A percentile compares a stretch with the other conserved stretches of the same genome.
These are phyloP conservation scores for Trichoderma sp. DNA, from an alignment of 2,329 filamentous ascomycete genomes.

Conservation along the genomic window DNA sequence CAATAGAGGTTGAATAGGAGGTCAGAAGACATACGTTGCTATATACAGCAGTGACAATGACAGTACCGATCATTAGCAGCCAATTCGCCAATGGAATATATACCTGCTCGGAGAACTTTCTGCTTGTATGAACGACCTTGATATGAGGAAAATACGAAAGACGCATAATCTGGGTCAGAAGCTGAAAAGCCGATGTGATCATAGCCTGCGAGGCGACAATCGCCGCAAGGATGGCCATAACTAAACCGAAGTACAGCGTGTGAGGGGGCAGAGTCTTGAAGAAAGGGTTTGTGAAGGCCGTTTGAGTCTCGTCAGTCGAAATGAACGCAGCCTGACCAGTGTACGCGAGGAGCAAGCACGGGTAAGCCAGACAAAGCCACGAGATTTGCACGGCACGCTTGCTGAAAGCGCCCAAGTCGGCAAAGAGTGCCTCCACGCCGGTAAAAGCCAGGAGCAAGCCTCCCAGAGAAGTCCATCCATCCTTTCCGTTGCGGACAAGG, in stretches of 20 bases:
- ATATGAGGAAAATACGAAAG: conserved; percentile 72
- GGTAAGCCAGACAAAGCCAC: conserved; percentile 68
- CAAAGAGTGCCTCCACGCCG: conserved; percentile 75
- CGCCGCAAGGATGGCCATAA: conserved; percentile 67
- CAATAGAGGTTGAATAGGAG: neutral
- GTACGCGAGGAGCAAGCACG: conserved; percentile 65
- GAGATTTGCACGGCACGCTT: conserved; percentile 68
- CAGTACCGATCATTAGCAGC: conserved; percentile 71
- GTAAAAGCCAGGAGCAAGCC: conserved; percentile 74
- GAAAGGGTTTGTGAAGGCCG: conserved; percentile 61
- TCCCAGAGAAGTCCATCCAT: conserved; percentile 65
- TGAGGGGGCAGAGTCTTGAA: conserved; percentile 68
- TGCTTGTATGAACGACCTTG: conserved; percentile 68
- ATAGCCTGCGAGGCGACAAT: conserved; percentile 77
- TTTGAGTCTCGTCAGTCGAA: conserved; percentile 49
- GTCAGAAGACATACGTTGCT: conserved; percentile 53
- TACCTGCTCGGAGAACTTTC: conserved; percentile 68
- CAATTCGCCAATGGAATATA: conserved; percentile 77
- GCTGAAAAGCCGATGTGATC: conserved; percentile 72
- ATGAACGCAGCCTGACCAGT: conserved; percentile 75
- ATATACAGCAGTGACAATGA: conserved; percentile 73
- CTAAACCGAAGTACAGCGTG: conserved; percentile 64
- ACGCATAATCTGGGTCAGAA: conserved; percentile 69
- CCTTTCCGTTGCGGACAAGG: conserved; percentile 55
- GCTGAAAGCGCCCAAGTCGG: conserved; percentile 73